These are phyloP conservation scores for Ganoderma leucocontextum DNA, from an alignment of 1,284 basidiomycete genomes.

Conservation along the genomic window DNA sequence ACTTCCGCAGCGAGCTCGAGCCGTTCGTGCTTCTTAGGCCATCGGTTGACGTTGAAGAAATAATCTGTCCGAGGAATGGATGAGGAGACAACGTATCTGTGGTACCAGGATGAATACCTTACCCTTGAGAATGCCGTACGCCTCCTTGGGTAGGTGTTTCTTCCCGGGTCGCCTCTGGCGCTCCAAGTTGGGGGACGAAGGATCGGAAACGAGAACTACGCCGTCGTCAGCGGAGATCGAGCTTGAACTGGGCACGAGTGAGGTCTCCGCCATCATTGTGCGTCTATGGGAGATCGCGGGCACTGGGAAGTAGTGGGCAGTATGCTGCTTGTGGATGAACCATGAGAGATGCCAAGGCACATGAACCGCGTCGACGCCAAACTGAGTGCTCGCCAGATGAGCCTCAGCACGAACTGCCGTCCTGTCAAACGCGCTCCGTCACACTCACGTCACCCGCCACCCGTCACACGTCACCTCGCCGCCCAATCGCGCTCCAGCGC, in stretches of 20 bases:
- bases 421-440: too few relatives aligned
- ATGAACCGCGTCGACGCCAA: too few relatives aligned
- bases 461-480: too few relatives aligned
- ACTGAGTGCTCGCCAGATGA: too few relatives aligned
- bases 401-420: too few relatives aligned
- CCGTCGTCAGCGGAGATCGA: neutral
- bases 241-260: neutral
- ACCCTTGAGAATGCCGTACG: neutral
- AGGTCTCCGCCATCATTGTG: neutral
- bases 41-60: neutral
- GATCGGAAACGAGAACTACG: neutral
- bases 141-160: constrained; percentile 1
- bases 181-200: neutral
- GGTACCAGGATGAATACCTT: neutral
- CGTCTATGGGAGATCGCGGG: neutral
- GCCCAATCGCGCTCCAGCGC: too few relatives aligned
- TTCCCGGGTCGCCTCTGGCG: neutral
- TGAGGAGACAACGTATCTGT: neutral
- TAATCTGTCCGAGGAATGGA: neutral
- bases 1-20: neutral
- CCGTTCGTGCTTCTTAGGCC: neutral
- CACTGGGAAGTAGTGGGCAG: too few relatives aligned
- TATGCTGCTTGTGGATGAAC: neutral
- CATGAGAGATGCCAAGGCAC: too few relatives aligned
- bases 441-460: too few relatives aligned